Base-by-base conservation (phyloP, 495 filamentous ascomycete species). In the Aspergillus taichungensis region DNA sequence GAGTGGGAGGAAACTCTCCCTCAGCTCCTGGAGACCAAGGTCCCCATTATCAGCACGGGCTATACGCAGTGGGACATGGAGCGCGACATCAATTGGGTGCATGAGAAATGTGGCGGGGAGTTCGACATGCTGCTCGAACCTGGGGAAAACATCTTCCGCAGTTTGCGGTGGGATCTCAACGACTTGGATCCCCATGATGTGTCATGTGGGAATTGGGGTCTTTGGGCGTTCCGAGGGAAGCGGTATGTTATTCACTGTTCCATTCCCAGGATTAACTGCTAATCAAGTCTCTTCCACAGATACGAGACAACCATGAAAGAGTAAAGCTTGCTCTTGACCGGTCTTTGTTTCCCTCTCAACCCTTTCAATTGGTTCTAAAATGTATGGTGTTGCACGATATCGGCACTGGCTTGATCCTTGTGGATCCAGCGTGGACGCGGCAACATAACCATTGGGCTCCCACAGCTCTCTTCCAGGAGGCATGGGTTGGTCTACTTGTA, bases 221-320 rank as follows among this genome's bases (percentile, higher is more conserved):
- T 94, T 12, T 98, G 91, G 89, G 88, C 82, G 28, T 97, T 98
- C 69, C 78, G 92, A 62, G 92, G 92, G 50, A 98, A 98, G 79
- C 84, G 92, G 81, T 95, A 82, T 56, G 79, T 74, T 29, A 42
- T 40, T 43, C 13, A 37, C 31, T 40, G 14, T 45, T 24, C 47
- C 28, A 6, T 8, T n/a, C 18, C 42, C 14, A 8, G 18, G 13
- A 7, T 18, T 31, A 30, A 31, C 33, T 28, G 12, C 33, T 50
- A 41, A 33, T 40, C 45, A 57, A 35, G 24, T 39, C 10, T 8
- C 40, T 28, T n/a, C 40, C 31, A 37, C 37, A 72, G 68, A 50
- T 72, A 72, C 45, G 69, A 73, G 49, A 66, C 69, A 27, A 66
- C 59, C 13, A 57, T 59, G 44, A 58, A 63, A 34, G 45, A 43